Evolutionary conservation across 176 grass and related monocot genomes (phyloP), one percentile per base, ranked within the genome.

Genomic region (Carex littledalei): DNA sequence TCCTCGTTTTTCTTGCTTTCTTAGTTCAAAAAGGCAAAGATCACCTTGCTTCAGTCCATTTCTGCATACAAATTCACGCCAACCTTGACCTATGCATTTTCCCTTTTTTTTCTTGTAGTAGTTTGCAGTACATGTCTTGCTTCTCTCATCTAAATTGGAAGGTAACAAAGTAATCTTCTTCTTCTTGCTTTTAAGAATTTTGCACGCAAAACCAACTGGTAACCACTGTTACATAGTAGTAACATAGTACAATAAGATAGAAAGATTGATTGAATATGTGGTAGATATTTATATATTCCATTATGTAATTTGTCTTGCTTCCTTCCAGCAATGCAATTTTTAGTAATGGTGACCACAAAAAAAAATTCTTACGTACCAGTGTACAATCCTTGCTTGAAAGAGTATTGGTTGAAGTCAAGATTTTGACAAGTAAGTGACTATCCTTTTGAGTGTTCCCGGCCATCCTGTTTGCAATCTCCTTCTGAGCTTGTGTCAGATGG

Each of bases 11-110:
- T n/a, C 0, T 2, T 53, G 31, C 81, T 86, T 87, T 50, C 84
- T 83, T 21, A 93, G 80, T 55, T 93, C 86, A 14, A 88, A 90
- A 24, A 86, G 2, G 7, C 91, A 88, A 77, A 88, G 11, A 22
- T 89, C 29, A 3, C 71, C 91, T 20, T 84, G 13, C 0, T 22
- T 50, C 35, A 91, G 80, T 49, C 58, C 2, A 49, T 89, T 90
- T 15, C 75, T 71, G 0, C 22, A 1, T 0, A 86, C 58, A 39
- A 90, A 87, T 4, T 45, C 71, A 74, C 15, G 3, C 89, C 89
- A 87, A 0, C 65, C 63, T 5, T 18, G 5, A 12, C 16, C 4
- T 52, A 90, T 20, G 58, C 20, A 39, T 39, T 15, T 34, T 26
- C 0, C 17, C 22, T 3, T 8, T 8, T 13, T 18, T 0, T 15